Evolutionary conservation across 2,329 filamentous ascomycete species (phyloP).

Genomic region (Curvularia sp.): DNA sequence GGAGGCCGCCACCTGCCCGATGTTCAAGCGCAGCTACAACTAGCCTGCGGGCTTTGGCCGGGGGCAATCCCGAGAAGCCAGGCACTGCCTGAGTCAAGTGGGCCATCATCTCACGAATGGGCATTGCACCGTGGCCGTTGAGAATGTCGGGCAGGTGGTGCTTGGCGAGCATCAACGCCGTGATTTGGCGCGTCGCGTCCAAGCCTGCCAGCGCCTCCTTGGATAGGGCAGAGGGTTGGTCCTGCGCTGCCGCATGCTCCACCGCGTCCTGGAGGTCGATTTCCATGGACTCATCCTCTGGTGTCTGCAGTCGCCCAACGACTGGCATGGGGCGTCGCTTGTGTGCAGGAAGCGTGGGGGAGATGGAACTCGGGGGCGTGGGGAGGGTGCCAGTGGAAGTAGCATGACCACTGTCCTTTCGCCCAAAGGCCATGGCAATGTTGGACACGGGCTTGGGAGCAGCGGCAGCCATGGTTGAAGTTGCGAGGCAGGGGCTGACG

Average conservation of each 20-base stretch:
- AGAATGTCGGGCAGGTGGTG: conserved; percentile 91
- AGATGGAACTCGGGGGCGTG: conserved; percentile 95
- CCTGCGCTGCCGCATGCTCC: conserved; percentile 58
- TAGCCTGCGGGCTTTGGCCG: conserved; percentile 85
- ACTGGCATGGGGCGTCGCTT: conserved; percentile 67
- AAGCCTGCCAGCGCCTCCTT: conserved; percentile 61
- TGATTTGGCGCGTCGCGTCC: conserved; percentile 83
- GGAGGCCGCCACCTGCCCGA: conserved; percentile 65
- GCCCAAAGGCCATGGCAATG: conserved; percentile 50
- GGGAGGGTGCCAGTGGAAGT: conserved; percentile 64
- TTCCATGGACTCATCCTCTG: conserved; percentile 69
- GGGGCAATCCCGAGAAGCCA: conserved; percentile 87
- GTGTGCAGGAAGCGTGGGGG: conserved; percentile 82
- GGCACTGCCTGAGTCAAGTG: conserved; percentile 93
- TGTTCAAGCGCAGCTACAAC: conserved; percentile 93
- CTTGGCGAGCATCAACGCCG: conserved; percentile 82
- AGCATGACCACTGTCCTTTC: conserved; percentile 39
- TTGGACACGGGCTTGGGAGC: conserved; percentile 49
- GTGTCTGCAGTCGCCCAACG: conserved; percentile 56
- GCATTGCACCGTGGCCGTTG: conserved; percentile 85
- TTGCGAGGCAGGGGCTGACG: conserved; percentile 33
- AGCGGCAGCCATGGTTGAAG: conserved; percentile 46
- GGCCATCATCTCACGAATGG: conserved; percentile 94
- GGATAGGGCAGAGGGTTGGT: conserved; percentile 54
- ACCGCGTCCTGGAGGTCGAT: conserved; percentile 79